These are phyloP conservation scores for Batkoa obscura DNA, from an alignment of 371 early-diverging fungal species.

Conservation along the genomic window DNA sequence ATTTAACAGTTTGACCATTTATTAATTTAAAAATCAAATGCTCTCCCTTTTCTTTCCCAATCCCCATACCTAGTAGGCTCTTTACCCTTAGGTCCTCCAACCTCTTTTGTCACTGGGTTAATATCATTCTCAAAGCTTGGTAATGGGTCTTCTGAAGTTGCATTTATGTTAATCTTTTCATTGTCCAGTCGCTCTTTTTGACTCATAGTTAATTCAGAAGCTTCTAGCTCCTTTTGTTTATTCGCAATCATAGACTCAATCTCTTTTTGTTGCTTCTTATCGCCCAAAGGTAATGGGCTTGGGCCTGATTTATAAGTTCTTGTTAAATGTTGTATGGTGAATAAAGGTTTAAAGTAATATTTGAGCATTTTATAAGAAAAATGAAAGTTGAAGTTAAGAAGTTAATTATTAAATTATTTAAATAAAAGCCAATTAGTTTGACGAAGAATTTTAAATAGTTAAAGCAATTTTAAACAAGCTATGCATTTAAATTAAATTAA, in stretches of 20 bases:
- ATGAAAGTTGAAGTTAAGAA: too few species aligned
- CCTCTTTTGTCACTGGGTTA: slow-evolving; percentile 62
- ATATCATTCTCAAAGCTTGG: slow-evolving; percentile 46
- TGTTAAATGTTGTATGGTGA: too few species aligned
- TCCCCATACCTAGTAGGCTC: slow-evolving; percentile 77
- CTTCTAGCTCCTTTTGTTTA: slow-evolving; percentile 9
- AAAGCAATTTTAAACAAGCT: too few species aligned
- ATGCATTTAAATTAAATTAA: too few species aligned
- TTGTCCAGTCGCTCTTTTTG: neutral
- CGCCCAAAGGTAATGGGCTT: slow-evolving; percentile 59
- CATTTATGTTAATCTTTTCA: neutral
- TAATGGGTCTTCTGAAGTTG: neutral
- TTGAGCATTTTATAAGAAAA: too few species aligned
- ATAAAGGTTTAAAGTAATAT: too few species aligned
- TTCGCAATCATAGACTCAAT: slow-evolving; percentile 36
- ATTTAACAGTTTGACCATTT: too few species aligned
- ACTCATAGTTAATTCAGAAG: neutral
- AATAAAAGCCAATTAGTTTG: too few species aligned
- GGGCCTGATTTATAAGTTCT: slow-evolving; percentile 12
- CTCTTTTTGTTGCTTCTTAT: slow-evolving; percentile 44
- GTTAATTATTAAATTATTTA: too few species aligned
- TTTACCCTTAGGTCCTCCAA: slow-evolving; percentile 55
- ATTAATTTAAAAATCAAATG: slow-evolving; percentile 44
- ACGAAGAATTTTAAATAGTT: too few species aligned
- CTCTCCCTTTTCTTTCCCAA: slow-evolving; percentile 74